Evolutionary conservation across 164 flowering plant species (phyloP).

Genomic region (Magnolia officinalis): DNA sequence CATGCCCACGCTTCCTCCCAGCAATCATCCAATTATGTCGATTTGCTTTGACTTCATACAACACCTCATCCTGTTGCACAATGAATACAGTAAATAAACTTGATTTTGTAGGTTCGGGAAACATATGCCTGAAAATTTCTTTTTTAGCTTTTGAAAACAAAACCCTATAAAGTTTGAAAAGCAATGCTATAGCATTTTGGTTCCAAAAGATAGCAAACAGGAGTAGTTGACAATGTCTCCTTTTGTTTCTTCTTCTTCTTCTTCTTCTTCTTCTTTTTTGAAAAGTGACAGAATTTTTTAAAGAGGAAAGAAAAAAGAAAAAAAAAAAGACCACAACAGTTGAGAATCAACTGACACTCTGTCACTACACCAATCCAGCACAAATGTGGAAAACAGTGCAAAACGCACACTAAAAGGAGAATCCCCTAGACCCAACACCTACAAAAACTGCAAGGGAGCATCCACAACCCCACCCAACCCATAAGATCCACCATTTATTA

Average conservation of each 20-base stretch:
- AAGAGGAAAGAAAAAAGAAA: too few relatives aligned
- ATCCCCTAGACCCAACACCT: too few relatives aligned
- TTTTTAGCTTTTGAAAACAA: too few relatives aligned
- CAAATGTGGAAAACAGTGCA: too few relatives aligned
- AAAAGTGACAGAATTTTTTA: too few relatives aligned
- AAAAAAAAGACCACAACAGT: neutral
- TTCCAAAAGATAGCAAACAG: too few relatives aligned
- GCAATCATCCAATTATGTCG: slow-evolving; percentile 97
- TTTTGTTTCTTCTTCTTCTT: neutral
- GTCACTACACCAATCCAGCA: too few relatives aligned
- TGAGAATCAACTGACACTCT: neutral
- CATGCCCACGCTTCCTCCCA: slow-evolving; percentile 93
- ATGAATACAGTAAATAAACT: neutral
- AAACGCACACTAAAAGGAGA: too few relatives aligned
- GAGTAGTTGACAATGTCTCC: neutral
- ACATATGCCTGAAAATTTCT: too few relatives aligned
- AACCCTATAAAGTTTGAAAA: neutral
- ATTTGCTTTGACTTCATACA: slow-evolving; percentile 83
- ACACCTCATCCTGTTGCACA: slow-evolving; percentile 66
- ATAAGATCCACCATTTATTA: neutral
- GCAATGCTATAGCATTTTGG: neutral
- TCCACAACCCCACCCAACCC: neutral
- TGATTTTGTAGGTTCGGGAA: neutral
- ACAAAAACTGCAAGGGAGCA: too few relatives aligned
- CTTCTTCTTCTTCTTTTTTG: too few relatives aligned